Evolutionary conservation across 441 rosid genomes (phyloP), one percentile per base, ranked within the genome.

Genomic region (Bruguiera hainesii): DNA sequence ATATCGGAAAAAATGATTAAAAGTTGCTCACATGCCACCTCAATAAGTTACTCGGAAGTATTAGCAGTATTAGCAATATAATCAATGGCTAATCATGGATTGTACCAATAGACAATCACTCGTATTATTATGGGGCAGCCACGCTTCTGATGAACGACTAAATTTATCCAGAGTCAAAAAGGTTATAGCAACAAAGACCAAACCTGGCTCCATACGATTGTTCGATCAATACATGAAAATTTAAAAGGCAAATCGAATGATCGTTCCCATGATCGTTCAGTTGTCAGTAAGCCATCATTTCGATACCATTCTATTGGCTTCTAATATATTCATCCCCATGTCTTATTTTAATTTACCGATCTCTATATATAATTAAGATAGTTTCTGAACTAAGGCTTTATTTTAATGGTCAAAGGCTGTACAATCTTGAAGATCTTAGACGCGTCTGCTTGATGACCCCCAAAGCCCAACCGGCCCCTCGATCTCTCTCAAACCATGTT

Each of bases 261-360:
- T 83, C 75, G 69, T 59, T 66, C 73, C 68, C 75, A 66, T 75
- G 64, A 82, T 80, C 77, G 60, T 61, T 69, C 68, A 30, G n/a
- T 67, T 67, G 75, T 78, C 75, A 73, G 61, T 66, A 62, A 70
- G 15, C 73, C 77, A 76, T 71, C 77, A 81, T 74, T 78, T 75
- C 67, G 37, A 52, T 63, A 56, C 68, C 31, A 29, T 62, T 52
- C 20, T 35, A 53, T 57, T 18, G 42, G 6, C 19, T 15, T 25
- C 52, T 31, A 55, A 20, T 63, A 6, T 48, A 18, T 31, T 70
- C 30, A 18, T 53, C 29, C 50, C 26, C 59, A 60, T 51, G 16
- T 55, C 55, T 56, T 76, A 60, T 37, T 6, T 61, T 5, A n/a
- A 37, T 61, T 5, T 28, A 42, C 53, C 29, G 46, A 11, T 37